Evolutionary conservation across 768 basidiomycete genomes (phyloP).

Genomic region (Xerocomus potaroensis): DNA sequence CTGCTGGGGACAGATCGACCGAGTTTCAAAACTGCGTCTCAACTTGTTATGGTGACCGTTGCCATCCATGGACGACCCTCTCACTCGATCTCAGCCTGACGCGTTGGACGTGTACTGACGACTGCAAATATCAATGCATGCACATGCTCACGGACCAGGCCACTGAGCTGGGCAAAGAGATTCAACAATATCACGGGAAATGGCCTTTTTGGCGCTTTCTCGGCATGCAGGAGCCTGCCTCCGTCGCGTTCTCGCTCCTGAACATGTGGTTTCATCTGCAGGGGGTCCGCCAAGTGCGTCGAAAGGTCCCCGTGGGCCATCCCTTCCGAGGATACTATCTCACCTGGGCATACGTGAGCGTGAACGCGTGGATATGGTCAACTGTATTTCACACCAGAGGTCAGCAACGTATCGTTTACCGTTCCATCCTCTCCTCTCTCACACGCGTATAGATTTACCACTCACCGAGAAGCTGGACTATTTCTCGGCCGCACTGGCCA

Average conservation of each 20-base stretch:
- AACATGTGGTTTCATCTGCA: slow-evolving; percentile 74
- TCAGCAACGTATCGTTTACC: slow-evolving; percentile 36
- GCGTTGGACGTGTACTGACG: slow-evolving; percentile 81
- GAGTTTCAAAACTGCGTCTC: slow-evolving; percentile 37
- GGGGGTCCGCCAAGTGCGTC: slow-evolving; percentile 50
- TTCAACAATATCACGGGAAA: slow-evolving; percentile 90
- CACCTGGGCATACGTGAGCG: slow-evolving; percentile 60
- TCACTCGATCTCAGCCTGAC: slow-evolving; percentile 60
- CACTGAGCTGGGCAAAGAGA: slow-evolving; percentile 33
- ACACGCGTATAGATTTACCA: slow-evolving; percentile 56
- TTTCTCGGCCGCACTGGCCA: slow-evolving; percentile 86
- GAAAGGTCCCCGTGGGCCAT: slow-evolving; percentile 48
- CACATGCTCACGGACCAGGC: slow-evolving; percentile 66
- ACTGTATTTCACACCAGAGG: slow-evolving; percentile 91
- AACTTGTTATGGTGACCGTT: slow-evolving; percentile 28
- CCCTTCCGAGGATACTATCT: slow-evolving; percentile 70
- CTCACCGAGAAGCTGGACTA: slow-evolving; percentile 91
- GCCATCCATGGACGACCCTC: slow-evolving; percentile 35
- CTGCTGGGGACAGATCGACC: slow-evolving; percentile 33
- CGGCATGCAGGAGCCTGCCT: slow-evolving; percentile 95
- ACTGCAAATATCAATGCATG: slow-evolving; percentile 91
- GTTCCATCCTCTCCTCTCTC: slow-evolving; percentile 1
- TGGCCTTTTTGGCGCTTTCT: slow-evolving; percentile 91
- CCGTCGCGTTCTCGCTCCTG: slow-evolving; percentile 82
- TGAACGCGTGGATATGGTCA: slow-evolving; percentile 94